These are phyloP conservation scores for Begonia masoniana DNA, from an alignment of 306 rosid genomes.

Conservation along the genomic window DNA sequence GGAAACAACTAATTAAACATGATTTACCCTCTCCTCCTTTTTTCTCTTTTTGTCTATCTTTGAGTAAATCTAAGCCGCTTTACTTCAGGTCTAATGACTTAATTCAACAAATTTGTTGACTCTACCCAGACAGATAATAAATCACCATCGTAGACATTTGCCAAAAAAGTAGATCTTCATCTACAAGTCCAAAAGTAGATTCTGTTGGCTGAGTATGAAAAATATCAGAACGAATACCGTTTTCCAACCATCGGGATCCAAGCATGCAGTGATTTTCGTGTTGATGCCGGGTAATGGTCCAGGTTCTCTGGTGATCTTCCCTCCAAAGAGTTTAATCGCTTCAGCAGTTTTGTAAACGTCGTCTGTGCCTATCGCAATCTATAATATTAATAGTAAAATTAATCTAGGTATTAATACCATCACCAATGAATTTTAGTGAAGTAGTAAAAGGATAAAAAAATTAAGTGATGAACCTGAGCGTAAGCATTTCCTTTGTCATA, in stretches of 20 bases:
- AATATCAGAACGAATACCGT: conserved; percentile 24
- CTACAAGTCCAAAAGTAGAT: no score
- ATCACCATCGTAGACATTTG: no score
- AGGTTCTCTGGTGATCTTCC: conserved; percentile 75
- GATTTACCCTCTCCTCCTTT: no score
- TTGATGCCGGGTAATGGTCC: conserved; percentile 74
- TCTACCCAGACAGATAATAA: no score
- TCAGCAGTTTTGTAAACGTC: conserved; percentile 90
- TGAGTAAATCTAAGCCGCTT: no score
- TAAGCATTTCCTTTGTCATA: conserved; percentile 82
- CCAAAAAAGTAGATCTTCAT: no score
- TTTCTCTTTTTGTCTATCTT: no score
- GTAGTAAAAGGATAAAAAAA: not conserved
- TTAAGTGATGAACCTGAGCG: conserved; percentile 50
- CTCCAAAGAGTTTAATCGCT: conserved; percentile 72
- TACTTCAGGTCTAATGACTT: no score
- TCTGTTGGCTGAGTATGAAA: not conserved
- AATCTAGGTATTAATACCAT: no score
- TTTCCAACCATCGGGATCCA: conserved; percentile 98
- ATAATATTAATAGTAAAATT: not conserved
- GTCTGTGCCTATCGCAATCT: conserved; percentile 90
- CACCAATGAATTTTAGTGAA: no score
- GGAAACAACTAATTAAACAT: no score
- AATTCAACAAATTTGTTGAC: no score
- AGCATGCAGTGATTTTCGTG: conserved; percentile 82